These are phyloP conservation scores for Leucaena leucocephala DNA, from an alignment of 306 rosid species.

Conservation along the genomic window DNA sequence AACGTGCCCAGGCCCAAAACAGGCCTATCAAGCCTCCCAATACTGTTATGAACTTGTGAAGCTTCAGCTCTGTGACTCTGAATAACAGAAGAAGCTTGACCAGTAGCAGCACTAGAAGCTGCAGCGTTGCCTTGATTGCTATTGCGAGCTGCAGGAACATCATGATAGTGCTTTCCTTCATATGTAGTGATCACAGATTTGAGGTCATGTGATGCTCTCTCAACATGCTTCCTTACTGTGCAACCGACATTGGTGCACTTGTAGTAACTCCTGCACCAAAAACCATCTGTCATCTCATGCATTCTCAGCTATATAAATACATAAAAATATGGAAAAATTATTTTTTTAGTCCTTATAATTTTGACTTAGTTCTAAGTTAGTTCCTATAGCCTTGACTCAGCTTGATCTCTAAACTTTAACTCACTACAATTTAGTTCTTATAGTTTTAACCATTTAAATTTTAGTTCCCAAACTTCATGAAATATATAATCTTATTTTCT, in stretches of 20 bases:
- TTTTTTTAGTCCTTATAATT: too few relatives aligned
- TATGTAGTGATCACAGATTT: slow-evolving; percentile 93
- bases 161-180: slow-evolving; percentile 96
- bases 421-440: too few relatives aligned
- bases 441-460: too few relatives aligned
- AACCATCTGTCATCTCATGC: slow-evolving; percentile 27
- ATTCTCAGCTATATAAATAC: neutral
- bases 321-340: neutral
- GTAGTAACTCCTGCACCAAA: slow-evolving; percentile 88
- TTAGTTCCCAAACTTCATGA: too few relatives aligned
- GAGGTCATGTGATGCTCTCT: slow-evolving; percentile 92
- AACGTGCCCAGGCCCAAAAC: slow-evolving; percentile 57
- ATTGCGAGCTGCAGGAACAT: slow-evolving; percentile 86
- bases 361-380: too few relatives aligned
- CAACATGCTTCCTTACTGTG: slow-evolving; percentile 96
- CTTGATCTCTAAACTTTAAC: too few relatives aligned
- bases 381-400: too few relatives aligned
- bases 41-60: slow-evolving; percentile 59
- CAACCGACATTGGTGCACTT: slow-evolving; percentile 94
- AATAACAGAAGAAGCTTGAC: slow-evolving; percentile 54
- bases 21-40: slow-evolving; percentile 73
- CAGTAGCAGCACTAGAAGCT: slow-evolving; percentile 37
- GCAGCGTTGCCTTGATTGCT: slow-evolving; percentile 80
- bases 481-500: too few relatives aligned
- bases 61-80: slow-evolving; percentile 68